These are phyloP conservation scores for Coriaria nepalensis DNA, from an alignment of 306 rosid genomes.

Conservation along the genomic window DNA sequence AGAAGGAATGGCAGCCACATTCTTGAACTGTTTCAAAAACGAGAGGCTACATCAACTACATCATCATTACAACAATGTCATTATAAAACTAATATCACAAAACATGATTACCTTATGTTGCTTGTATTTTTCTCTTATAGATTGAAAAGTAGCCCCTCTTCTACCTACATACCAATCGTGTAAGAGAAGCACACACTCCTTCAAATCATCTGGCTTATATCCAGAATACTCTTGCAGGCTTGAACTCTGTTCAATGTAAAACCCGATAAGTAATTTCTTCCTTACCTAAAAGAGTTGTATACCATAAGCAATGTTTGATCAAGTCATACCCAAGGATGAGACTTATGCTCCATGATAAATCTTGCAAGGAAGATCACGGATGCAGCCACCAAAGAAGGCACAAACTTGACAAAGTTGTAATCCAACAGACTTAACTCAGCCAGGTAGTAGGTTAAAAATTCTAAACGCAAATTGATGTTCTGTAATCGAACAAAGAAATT, in stretches of 20 bases:
- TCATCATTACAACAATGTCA: not conserved
- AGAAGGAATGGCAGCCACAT: slow-evolving; percentile 62
- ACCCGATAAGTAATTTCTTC: slow-evolving; percentile 8
- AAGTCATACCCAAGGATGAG: slow-evolving; percentile 64
- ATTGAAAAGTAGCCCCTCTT: slow-evolving; percentile 47
- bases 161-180: slow-evolving; percentile 68
- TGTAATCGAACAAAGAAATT: slow-evolving; percentile 16
- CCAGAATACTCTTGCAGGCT: slow-evolving; percentile 34
- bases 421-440: slow-evolving; percentile 88
- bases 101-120: slow-evolving; percentile 48
- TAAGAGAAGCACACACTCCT: slow-evolving; percentile 42
- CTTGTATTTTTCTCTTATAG: slow-evolving; percentile 73
- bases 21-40: slow-evolving; percentile 54
- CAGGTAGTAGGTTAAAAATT: slow-evolving; percentile 61
- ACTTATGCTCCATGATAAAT: slow-evolving; percentile 41
- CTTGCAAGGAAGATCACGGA: slow-evolving; percentile 62
- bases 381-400: slow-evolving; percentile 86
- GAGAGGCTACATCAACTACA: slow-evolving; percentile 11
- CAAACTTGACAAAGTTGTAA: slow-evolving; percentile 48
- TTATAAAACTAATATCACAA: not conserved
- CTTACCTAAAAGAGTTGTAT: not conserved
- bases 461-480: slow-evolving; percentile 49
- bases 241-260: slow-evolving; percentile 24
- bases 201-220: slow-evolving; percentile 49
- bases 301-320: not conserved